Conservation (phyloP, 306 rosid genomes). For the Malus asiatica region DNA sequence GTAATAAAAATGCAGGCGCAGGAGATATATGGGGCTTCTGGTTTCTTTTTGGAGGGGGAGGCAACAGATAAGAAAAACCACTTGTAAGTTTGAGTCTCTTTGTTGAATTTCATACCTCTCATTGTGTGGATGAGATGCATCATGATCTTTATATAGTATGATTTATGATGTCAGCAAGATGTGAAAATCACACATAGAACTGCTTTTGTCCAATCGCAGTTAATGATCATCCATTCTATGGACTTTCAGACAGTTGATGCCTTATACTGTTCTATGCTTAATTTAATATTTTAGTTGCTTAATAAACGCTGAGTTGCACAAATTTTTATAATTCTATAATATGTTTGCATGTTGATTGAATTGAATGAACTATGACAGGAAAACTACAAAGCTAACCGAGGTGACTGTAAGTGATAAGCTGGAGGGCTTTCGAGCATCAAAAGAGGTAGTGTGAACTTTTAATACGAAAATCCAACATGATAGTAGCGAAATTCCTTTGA, state of each 20-base stretch:
- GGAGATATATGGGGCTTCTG: conserved; percentile 82
- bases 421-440: conserved; percentile 88
- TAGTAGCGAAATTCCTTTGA: background rate
- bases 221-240: background rate
- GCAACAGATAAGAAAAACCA: conserved; percentile 38
- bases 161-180: background rate
- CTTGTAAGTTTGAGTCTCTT: conserved; percentile 38
- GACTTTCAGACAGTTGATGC: background rate
- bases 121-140: background rate
- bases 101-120: background rate
- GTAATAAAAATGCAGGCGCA: conserved; percentile 66
- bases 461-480: background rate
- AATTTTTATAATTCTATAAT: background rate
- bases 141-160: background rate
- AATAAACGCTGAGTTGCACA: background rate
- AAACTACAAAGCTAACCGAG: conserved; percentile 67
- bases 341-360: background rate
- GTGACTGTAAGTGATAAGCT: conserved; percentile 88
- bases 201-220: background rate
- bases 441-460: conserved; percentile 55
- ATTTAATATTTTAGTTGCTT: background rate
- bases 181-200: background rate
- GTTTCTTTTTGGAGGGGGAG: conserved; percentile 64
- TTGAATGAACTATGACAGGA: conserved; percentile 38
- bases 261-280: background rate